Evolutionary conservation across 148 eudicot species (phyloP).

Genomic region (Mesembryanthemum crystallinum): DNA sequence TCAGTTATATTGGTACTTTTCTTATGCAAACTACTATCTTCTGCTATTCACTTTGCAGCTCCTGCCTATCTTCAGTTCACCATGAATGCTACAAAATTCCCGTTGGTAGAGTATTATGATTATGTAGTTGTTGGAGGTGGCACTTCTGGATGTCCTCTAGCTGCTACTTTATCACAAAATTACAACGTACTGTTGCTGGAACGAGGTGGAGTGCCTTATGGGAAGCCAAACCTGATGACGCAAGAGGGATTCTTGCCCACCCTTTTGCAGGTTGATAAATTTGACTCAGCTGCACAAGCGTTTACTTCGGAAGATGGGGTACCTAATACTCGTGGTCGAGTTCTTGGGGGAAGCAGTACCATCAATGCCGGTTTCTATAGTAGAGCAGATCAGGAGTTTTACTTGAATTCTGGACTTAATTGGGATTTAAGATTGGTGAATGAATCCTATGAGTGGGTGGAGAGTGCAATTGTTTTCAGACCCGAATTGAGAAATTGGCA

Average conservation of each 20-base stretch:
- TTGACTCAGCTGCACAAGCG: constrained; percentile 70
- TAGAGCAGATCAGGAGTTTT: constrained; percentile 71
- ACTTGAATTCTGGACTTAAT: constrained; percentile 41
- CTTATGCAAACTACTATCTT: constrained; percentile 6
- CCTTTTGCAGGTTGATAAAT: constrained; percentile 44
- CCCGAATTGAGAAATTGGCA: constrained; percentile 80
- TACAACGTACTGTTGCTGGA: constrained; percentile 67
- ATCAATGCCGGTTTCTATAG: constrained; percentile 91
- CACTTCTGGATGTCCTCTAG: constrained; percentile 85
- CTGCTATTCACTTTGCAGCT: constrained; percentile 37
- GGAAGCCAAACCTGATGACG: constrained; percentile 62
- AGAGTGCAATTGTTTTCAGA: constrained; percentile 68
- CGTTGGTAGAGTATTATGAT: constrained; percentile 67
- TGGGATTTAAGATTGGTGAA: constrained; percentile 65
- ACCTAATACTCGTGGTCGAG: constrained; percentile 87
- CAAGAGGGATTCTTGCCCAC: constrained; percentile 69
- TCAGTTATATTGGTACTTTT: not conserved
- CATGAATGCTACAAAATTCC: constrained; percentile 66
- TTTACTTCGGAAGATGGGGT: constrained; percentile 94
- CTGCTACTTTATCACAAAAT: constrained; percentile 64
- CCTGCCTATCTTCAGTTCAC: constrained; percentile 63
- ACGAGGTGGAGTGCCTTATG: constrained; percentile 74
- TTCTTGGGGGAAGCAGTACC: constrained; percentile 94
- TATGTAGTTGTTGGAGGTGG: constrained; percentile 89
- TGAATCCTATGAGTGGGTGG: constrained; percentile 81